Conservation (phyloP, 768 basidiomycete genomes). For the Leccinellum rugosiceps region DNA sequence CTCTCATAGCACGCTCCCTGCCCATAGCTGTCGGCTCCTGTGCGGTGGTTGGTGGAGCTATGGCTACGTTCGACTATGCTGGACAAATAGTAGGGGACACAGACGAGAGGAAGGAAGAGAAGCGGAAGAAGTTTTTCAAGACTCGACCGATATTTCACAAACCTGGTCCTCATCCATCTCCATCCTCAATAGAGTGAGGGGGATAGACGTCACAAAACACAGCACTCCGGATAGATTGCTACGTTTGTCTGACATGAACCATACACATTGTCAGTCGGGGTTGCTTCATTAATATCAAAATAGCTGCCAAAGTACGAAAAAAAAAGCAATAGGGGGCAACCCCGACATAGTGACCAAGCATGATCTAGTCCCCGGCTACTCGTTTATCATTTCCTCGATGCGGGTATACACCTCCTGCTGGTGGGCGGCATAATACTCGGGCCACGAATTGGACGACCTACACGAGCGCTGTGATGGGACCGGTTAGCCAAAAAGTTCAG, state of each 20-base stretch:
- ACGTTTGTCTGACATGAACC: not conserved
- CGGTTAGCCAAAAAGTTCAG: not conserved
- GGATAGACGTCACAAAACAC: slow-evolving; percentile 9
- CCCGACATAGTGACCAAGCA: not conserved
- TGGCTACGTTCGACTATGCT: slow-evolving; percentile 80
- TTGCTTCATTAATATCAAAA: not conserved
- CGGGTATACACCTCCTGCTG: slow-evolving; percentile 40
- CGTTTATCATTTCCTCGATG: slow-evolving; percentile 34
- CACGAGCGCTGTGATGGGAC: slow-evolving; percentile 35
- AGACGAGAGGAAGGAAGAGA: slow-evolving; percentile 57
- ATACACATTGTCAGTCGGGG: not conserved
- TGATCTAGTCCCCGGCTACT: slow-evolving; percentile 10
- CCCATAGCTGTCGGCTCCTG: slow-evolving; percentile 81
- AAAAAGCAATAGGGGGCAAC: not conserved
- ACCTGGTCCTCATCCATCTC: slow-evolving; percentile 13
- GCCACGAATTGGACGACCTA: slow-evolving; percentile 44
- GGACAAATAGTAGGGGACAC: slow-evolving; percentile 57
- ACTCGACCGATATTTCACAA: slow-evolving; percentile 43
- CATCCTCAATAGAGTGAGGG: slow-evolving; percentile 19
- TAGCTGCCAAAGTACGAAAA: slow-evolving; percentile 3
- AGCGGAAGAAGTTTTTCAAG: slow-evolving; percentile 82
- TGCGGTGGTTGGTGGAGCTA: slow-evolving; percentile 69
- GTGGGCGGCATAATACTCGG: slow-evolving; percentile 48
- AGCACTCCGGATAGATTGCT: slow-evolving; percentile 14
- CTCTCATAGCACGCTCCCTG: slow-evolving; percentile 69